A percentile compares a stretch with the other conserved stretches of the same genome.
Conservation (phyloP, 129 eudicot genomes). For the Lactuca saligna region DNA sequence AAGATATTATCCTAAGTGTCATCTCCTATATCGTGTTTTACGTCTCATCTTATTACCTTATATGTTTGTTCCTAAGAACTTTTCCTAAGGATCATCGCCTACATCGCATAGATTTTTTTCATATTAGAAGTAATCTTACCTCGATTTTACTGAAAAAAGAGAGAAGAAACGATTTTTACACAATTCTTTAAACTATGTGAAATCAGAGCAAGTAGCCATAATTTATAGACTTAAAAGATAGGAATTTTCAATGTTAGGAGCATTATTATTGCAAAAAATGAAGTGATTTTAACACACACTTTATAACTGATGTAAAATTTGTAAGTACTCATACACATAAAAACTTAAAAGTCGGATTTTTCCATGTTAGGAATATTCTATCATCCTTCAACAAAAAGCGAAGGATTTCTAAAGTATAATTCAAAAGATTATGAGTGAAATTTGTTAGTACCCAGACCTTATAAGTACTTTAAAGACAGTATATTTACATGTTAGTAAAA, state of each 20-base stretch:
- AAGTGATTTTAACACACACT: neutral
- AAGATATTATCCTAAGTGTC: too few relatives aligned
- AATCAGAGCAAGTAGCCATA: neutral
- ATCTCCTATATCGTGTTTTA: too few relatives aligned
- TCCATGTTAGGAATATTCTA: conserved; percentile 10
- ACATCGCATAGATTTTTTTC: too few relatives aligned
- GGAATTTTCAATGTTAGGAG: neutral
- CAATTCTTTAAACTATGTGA: neutral
- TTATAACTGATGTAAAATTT: neutral
- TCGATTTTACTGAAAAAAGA: neutral
- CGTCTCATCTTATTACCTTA: too few relatives aligned
- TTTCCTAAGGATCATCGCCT: too few relatives aligned
- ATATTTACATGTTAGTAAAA: neutral
- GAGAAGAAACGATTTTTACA: neutral
- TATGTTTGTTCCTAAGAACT: too few relatives aligned
- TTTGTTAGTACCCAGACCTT: neutral
- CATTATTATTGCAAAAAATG: too few relatives aligned
- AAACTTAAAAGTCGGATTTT: neutral
- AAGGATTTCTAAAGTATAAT: conserved; percentile 5
- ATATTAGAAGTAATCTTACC: neutral
- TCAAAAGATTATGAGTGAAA: neutral
- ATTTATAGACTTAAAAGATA: neutral
- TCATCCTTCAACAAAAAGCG: conserved; percentile 3
- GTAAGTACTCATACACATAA: neutral
- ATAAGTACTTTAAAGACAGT: neutral